Conservation (phyloP, 805 yeast genomes). For the Geotrichum ghanense region DNA sequence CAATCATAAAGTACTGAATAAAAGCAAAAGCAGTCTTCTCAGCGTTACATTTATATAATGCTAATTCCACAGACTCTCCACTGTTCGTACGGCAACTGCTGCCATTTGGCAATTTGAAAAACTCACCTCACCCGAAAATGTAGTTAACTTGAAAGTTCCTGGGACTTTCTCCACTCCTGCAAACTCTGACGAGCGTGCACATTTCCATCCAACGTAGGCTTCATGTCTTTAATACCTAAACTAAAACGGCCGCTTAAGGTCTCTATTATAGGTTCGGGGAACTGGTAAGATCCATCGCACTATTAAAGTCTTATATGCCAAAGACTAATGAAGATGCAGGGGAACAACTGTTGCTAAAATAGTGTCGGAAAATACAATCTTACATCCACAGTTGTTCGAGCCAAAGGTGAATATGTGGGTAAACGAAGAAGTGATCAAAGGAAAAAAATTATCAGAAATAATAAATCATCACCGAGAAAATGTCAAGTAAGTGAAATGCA, state of each 20-base stretch:
- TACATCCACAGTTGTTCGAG: conserved; percentile 62
- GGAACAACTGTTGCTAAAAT: conserved; percentile 97
- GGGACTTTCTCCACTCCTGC: too few relatives aligned
- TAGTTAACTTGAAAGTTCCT: too few relatives aligned
- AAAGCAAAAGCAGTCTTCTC: too few relatives aligned
- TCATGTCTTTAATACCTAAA: too few relatives aligned
- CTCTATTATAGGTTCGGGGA: conserved; percentile 89
- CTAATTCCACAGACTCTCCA: too few relatives aligned
- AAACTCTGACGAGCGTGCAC: too few relatives aligned
- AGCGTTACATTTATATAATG: too few relatives aligned
- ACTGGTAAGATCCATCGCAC: conserved; percentile 41
- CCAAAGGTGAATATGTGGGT: conserved; percentile 93
- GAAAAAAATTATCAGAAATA: conserved; percentile 74
- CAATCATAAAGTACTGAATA: too few relatives aligned
- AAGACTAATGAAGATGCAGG: conserved; percentile 21
- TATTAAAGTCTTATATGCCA: neutral
- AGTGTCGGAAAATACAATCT: conserved; percentile 74
- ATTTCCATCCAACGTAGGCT: too few relatives aligned
- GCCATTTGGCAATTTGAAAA: too few relatives aligned
- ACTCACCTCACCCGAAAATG: too few relatives aligned
- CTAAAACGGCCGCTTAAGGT: conserved; percentile 35
- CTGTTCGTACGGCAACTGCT: too few relatives aligned
- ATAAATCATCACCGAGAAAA: conserved; percentile 87
- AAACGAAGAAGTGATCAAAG: conserved; percentile 67
- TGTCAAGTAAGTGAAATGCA: conserved; percentile 45